Evolutionary conservation across 192 early-diverging fungal genomes (phyloP).

Genomic region (Podila horticola): DNA sequence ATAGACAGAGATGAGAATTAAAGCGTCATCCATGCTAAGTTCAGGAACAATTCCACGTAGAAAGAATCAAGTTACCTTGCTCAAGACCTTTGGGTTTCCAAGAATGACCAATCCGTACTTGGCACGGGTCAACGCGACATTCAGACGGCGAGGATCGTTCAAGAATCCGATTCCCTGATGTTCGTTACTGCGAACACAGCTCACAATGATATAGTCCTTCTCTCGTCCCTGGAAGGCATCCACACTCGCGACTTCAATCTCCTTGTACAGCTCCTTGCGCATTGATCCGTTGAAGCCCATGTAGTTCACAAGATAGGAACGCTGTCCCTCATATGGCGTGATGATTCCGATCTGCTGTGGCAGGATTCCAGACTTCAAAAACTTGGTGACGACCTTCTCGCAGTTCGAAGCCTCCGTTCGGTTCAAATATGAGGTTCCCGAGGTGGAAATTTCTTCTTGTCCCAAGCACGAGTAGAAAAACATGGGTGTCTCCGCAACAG

Average conservation of each 20-base stretch:
- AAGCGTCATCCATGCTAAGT: neutral
- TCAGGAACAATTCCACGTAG: neutral
- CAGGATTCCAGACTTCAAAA: constrained; percentile 86
- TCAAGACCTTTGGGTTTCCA: constrained; percentile 95
- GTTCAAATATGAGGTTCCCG: constrained; percentile 98
- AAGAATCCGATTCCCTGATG: constrained; percentile 96
- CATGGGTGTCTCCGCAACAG: constrained; percentile 92
- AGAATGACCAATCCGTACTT: constrained; percentile 94
- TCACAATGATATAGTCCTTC: constrained; percentile 99
- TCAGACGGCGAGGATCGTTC: constrained; percentile 90
- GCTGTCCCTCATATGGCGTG: constrained; percentile 99
- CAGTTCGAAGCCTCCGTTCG: constrained; percentile 96
- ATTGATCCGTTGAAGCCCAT: constrained; percentile 95
- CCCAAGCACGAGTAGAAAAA: constrained; percentile 95
- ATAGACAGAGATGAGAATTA: neutral
- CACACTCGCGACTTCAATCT: constrained; percentile 98
- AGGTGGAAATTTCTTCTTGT: constrained; percentile 95
- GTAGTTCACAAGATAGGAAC: constrained; percentile 93
- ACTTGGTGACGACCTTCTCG: constrained; percentile 96
- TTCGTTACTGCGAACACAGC: constrained; percentile 97
- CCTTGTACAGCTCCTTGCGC: constrained; percentile 95
- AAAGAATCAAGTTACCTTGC: constrained; percentile 57
- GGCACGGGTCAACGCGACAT: constrained; percentile 91
- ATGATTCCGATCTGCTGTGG: constrained; percentile 97
- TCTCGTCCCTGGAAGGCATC: constrained; percentile 99